Evolutionary conservation across 768 basidiomycete species (phyloP), one percentile per base, ranked within the genome.

Genomic region (Cystofilobasidium ferigula): DNA sequence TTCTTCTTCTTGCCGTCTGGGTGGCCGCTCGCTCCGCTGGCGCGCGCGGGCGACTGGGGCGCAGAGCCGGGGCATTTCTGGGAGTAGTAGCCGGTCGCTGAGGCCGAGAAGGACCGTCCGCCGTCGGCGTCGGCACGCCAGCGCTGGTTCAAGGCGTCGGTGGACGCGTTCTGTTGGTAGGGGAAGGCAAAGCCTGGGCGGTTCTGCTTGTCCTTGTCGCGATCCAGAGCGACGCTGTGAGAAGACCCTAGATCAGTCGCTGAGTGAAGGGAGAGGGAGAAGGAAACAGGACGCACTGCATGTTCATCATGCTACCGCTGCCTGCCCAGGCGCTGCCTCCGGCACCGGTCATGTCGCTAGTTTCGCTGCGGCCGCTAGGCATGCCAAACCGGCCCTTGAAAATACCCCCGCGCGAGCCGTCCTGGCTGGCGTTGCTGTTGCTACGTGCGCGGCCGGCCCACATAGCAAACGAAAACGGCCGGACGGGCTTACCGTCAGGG

Each of bases 291-390:
- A 74, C 76, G 68, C 61, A 77, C 76, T 77, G 76, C 76, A 77
- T 77, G 66, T 77, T 75, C 74, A 77, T 74, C 76, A 77, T 76
- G 57, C 74, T 75, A 2, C 76, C 76, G 69, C 75, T 76, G 38
- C 75, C 76, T 57, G 72, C 73, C 67, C 75, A 74, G 70, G 73
- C 74, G 22, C 76, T 75, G 12, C 75, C 74, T 73, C 20, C 76
- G 72, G 71, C 73, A 74, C 63, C 72, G 36, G 26, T 74, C 72
- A 56, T 73, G 71, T n/a, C 64, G 63, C 74, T 74, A 47, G 70
- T 58, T n/a, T 58, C 40, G 24, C 67, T 71, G 34, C 74, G 56
- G 4, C 72, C 58, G 68, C 63, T 68, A 47, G 30, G 63, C 36
- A 16, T 61, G 60, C 69, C 43, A 64, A 70, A 66, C 58, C 67